Evolutionary conservation across 495 filamentous ascomycete species (phyloP).

Genomic region (Penicillium herquei): DNA sequence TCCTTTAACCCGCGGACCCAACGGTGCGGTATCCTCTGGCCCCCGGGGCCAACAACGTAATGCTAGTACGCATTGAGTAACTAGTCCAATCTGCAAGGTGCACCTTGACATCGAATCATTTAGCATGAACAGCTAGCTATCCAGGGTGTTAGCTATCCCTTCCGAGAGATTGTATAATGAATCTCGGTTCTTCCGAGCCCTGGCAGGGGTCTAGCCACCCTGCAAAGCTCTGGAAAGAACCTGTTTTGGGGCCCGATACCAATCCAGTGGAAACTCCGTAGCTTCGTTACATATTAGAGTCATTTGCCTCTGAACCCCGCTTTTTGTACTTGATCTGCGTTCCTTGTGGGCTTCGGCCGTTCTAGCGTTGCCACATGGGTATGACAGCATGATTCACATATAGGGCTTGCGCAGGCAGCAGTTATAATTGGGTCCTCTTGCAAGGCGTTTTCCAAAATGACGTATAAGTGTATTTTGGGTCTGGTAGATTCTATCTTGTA

Average conservation of each 20-base stretch:
- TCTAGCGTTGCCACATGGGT: background rate
- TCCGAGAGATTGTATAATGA: too few relatives aligned
- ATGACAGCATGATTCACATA: background rate
- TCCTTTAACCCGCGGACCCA: background rate
- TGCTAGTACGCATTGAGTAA: background rate
- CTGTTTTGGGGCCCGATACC: too few relatives aligned
- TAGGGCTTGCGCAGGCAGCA: background rate
- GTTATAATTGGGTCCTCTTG: too few relatives aligned
- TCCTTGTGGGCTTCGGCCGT: background rate
- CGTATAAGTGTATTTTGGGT: background rate
- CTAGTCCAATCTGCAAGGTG: background rate
- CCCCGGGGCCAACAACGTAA: background rate
- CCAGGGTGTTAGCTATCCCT: background rate
- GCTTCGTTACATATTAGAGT: too few relatives aligned
- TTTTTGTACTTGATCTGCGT: background rate
- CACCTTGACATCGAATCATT: too few relatives aligned
- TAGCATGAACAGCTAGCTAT: background rate
- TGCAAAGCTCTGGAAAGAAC: too few relatives aligned
- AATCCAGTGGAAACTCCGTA: too few relatives aligned
- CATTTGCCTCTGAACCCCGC: too few relatives aligned
- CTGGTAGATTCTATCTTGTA: background rate
- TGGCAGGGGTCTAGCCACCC: too few relatives aligned
- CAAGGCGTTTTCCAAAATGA: background rate
- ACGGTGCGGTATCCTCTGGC: background rate
- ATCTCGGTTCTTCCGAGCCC: too few relatives aligned